Base-by-base conservation (phyloP, 768 basidiomycete genomes). In the Calocybe cyanea region DNA sequence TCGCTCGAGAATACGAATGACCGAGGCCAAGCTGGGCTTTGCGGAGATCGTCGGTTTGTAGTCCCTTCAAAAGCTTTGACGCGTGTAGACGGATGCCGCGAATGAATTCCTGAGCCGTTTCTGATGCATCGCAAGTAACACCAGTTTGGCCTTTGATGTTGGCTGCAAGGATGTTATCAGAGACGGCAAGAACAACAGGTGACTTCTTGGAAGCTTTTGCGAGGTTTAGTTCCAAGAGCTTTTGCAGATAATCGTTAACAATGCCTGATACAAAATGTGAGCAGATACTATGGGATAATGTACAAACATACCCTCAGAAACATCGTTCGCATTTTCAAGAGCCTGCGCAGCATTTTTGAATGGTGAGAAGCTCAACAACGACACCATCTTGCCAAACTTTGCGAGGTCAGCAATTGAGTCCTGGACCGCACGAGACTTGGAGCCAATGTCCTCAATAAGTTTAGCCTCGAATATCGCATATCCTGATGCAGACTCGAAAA, bases 11-110 rank as follows among this genome's bases (percentile, higher is more conserved):
- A 72, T 95, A 97, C 3, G 93, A 92, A 76, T 98, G 95, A 21
- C 95, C 95, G 39, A 98, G 77, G 60, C 95, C 95, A 55, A 98
- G 87, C 60, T 98, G 95, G 14, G 95, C 91, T 60, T 94, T 90
- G 49, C 75, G 80, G 55, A 96, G 76, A 76, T 98, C 95, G 56
- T 83, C 87, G 33, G 79, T 73, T 59, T 92, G 84, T 55, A 98
- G 83, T 17, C 88, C 92, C 52, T 83, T 91, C 57, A 98, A 78
- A 39, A 98, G 77, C 60, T 90, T 92, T 55, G 85, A 71, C 21
- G 92, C 93, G 64, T 97, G 93, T 46, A 89, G 73, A 53, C 95
- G 90, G 52, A 97, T 83, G 19, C 93, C 95, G 49, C 95, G 90
- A 58, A 97, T 81, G 57, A 97, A 71, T 63, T 93, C 92, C 49